Base-by-base conservation (phyloP, 768 basidiomycete species). In the Pluteus cervinus region DNA sequence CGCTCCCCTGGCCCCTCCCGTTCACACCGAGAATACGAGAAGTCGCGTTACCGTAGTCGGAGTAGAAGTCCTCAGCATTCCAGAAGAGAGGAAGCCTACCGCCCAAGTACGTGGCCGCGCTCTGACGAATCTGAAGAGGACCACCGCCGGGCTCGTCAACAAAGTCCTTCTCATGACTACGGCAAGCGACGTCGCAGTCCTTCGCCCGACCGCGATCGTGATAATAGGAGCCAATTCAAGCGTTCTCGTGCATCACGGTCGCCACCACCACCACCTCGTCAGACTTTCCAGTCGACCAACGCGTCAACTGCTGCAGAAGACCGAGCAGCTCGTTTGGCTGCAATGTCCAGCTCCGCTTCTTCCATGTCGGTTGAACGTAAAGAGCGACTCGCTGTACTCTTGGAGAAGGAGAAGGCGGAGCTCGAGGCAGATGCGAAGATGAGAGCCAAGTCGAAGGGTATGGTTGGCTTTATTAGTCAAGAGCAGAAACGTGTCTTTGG, bases 401-500 rank as follows among this genome's bases (percentile, higher is more conserved):
- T 89, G 18, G 79, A 78, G 54, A 76, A 78, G 54, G 91, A 96
- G 57, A 85, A 80, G 51, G 80, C 73, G 14, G 85, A 91, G 46
- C 53, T 78, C 5, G 89, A 79, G 48, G 76, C 68, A 16, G 87
- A 91, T 42, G 83, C 81, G 45, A 66, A 64, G 20, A 71, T 73
- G 30, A 67, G 89, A 28, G 66, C 65, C 15, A 84, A 80, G 57
- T 80, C 79, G 3, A 83, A 79, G 52, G 87, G 86, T 2, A 81
- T 83, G 69, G 86, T 84, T 30, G 69, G 68, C 1, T 96, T 93
- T 66, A 63, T 94, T 50, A 81, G 76, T 38, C 69, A 81, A 15
- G 90, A 93, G 54, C 79, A 83, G 66, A 89, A 86, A 68, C 80
- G 74, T 47, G 84, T 90, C 7, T 88, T 88, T 58, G 81, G 86